Evolutionary conservation across 1,284 basidiomycete species (phyloP), one percentile per base, ranked within the genome.

Genomic region (Tylopilus sp.): DNA sequence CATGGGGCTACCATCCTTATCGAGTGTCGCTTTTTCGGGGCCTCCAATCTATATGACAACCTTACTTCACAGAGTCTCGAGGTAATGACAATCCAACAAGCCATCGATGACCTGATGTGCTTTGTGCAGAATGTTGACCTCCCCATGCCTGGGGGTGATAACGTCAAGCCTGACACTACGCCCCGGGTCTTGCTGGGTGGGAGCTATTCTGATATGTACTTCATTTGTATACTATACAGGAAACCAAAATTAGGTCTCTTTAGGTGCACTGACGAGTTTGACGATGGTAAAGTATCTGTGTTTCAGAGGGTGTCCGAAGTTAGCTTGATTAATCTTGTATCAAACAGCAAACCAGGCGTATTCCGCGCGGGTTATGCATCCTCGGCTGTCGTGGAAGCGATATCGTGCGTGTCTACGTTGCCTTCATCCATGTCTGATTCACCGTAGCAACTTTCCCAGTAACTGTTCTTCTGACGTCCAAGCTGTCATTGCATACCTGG

Each of bases 381-480:
- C 2, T 89, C 85, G 15, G 85, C 70, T 6, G 84, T 87, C 16
- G 86, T 88, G 2, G 73, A 89, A 65, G 79, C 82, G 4, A 84
- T 83, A 52, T 64, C 74, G 79, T 82, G 53, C 25, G 49, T 49
- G 12, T 34, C 41, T 12, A 15, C 13, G 19, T 35, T 44, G 10
- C 11, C 11, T 18, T 21, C 19, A 21, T 35, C 15, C 2, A 5
- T 2, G n/a, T 46, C 46, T 55, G 29, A 53, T 25, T 29, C 2
- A 15, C 6, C 19, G 9, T 49, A 83, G 81, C 2, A 72, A 86
- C 58, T 86, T 77, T 61, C 82, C 85, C 1, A 59, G 72, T 55
- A 88, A 89, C 63, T 89, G 86, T 65, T 86, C 84, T 11, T 75
- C 81, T 0, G 86, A 89, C 57, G 75, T 88, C 21, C 68, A 84